A percentile compares a stretch with the other conserved stretches of the same genome.
phyloP scores from a whole-genome alignment of 805 yeast genomes.

The Cyberlindnera japonica region DNA sequence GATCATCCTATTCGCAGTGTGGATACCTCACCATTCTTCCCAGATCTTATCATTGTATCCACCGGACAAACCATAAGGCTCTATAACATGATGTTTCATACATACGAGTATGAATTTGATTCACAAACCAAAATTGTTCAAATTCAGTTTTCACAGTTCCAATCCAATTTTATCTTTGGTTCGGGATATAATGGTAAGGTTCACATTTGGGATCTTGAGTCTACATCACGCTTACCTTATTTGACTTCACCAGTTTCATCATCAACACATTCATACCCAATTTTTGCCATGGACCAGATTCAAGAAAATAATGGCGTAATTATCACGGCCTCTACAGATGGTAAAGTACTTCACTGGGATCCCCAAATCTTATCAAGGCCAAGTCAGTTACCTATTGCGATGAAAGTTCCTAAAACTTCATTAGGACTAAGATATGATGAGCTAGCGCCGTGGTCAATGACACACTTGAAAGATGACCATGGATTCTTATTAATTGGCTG shows the following conservation, averaged over 20 bases:
- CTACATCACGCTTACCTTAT: constrained; percentile 15
- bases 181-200: constrained; percentile 49
- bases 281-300: constrained; percentile 21
- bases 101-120: constrained; percentile 36
- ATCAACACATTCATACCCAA: constrained; percentile 26
- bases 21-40: constrained; percentile 19
- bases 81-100: constrained; percentile 24
- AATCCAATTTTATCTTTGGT: constrained; percentile 41
- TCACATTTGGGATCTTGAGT: constrained; percentile 43
- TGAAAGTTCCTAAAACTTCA: constrained; percentile 22
- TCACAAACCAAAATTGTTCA: constrained; percentile 38
- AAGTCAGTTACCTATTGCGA: constrained; percentile 16
- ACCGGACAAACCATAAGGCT: constrained; percentile 14
- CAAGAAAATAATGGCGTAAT: constrained; percentile 23
- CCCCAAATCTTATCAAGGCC: constrained; percentile 28
- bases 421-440: constrained; percentile 28
- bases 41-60: constrained; percentile 21
- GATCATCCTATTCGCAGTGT: constrained; percentile 17
- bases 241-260: constrained; percentile 14
- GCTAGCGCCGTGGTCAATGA: constrained; percentile 27
- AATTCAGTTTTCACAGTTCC: constrained; percentile 38
- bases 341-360: constrained; percentile 30
- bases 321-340: constrained; percentile 31
- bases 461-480: constrained; percentile 18
- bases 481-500: constrained; percentile 29